Percentiles rank a stretch among this genome's conserved stretches.
phyloP scores from a whole-genome alignment of 768 basidiomycete species.

The Rhodotorula babjevae region DNA sequence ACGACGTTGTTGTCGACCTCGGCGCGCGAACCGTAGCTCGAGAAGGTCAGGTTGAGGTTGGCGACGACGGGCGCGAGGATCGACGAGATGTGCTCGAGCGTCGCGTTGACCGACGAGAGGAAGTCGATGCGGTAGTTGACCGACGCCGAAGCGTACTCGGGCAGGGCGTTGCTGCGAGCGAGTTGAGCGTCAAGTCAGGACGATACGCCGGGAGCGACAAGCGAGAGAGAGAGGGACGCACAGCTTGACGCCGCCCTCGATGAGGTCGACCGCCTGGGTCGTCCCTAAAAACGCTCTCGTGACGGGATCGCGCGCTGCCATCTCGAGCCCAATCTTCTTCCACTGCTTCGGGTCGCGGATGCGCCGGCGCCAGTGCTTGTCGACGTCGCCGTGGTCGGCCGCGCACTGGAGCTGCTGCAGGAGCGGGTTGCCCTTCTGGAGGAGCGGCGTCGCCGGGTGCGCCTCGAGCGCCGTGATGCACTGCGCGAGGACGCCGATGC shows the following conservation, averaged over 20 bases:
- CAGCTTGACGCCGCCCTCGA: conserved; percentile 43
- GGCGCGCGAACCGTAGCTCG: conserved; percentile 2
- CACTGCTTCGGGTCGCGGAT: conserved; percentile 44
- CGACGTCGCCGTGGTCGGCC: conserved; percentile 59
- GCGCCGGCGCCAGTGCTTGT: conserved; percentile 53
- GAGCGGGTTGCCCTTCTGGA: conserved; percentile 45
- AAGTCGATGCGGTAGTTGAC: conserved; percentile 40
- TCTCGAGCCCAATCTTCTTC: conserved; percentile 52
- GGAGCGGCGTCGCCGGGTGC: conserved; percentile 53
- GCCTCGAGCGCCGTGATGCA: conserved; percentile 65
- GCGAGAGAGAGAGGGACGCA: background rate
- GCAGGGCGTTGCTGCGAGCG: conserved; percentile 33
- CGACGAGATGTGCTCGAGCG: conserved; percentile 7
- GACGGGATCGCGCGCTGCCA: conserved; percentile 48
- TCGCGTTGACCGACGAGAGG: conserved; percentile 20
- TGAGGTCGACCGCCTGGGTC: conserved; percentile 71
- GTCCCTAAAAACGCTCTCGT: conserved; percentile 50
- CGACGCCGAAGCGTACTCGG: conserved; percentile 12
- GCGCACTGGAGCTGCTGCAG: conserved; percentile 59
- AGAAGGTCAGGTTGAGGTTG: conserved; percentile 25
- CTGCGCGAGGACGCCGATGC: conserved; percentile 71
- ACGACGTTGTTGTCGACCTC: conserved; percentile 7
- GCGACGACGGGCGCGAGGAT: conserved; percentile 26
- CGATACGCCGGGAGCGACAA: background rate
- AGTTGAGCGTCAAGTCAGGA: background rate